A percentile compares a stretch with the other conserved stretches of the same genome.
phyloP scores from a whole-genome alignment of 2,329 filamentous ascomycete species.

The Cladophialophora carrionii region DNA sequence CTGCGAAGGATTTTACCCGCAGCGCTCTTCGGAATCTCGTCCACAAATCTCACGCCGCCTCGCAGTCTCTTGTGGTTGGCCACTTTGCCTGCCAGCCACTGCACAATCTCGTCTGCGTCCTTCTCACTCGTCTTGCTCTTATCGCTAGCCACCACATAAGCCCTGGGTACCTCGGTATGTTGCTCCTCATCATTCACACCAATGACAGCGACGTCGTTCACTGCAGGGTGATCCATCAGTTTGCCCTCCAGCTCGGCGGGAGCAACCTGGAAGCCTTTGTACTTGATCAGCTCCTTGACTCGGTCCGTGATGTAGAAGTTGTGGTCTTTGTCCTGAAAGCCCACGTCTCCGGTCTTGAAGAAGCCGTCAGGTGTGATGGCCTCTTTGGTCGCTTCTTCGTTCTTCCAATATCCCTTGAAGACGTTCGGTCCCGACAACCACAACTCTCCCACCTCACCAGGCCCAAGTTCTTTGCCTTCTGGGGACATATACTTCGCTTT shows the following conservation, averaged over 20 bases:
- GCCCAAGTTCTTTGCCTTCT: slow-evolving; percentile 61
- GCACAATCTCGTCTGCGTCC: slow-evolving; percentile 44
- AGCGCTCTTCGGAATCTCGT: slow-evolving; percentile 42
- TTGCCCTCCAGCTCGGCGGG: slow-evolving; percentile 55
- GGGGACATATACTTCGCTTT: slow-evolving; percentile 75
- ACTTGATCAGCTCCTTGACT: slow-evolving; percentile 64
- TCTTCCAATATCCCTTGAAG: slow-evolving; percentile 66
- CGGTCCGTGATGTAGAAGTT: slow-evolving; percentile 92
- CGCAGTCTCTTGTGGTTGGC: slow-evolving; percentile 45
- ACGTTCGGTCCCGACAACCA: slow-evolving; percentile 67
- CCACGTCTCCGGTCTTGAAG: slow-evolving; percentile 89
- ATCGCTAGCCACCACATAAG: slow-evolving; percentile 53
- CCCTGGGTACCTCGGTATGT: slow-evolving; percentile 50
- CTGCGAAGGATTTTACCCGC: slow-evolving; percentile 55
- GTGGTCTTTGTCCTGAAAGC: slow-evolving; percentile 71
- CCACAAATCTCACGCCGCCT: slow-evolving; percentile 45
- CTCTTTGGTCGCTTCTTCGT: slow-evolving; percentile 60
- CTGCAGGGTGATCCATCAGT: slow-evolving; percentile 48
- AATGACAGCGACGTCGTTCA: slow-evolving; percentile 55
- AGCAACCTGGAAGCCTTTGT: slow-evolving; percentile 55
- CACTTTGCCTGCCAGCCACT: slow-evolving; percentile 40
- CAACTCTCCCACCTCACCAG: slow-evolving; percentile 69
- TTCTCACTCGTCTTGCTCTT: slow-evolving; percentile 47
- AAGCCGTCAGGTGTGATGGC: slow-evolving; percentile 68
- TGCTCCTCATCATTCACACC: slow-evolving; percentile 44